These are phyloP conservation scores for Acanthamoeba healyi DNA, from an alignment of 208 protist genomes.

Conservation along the genomic window DNA sequence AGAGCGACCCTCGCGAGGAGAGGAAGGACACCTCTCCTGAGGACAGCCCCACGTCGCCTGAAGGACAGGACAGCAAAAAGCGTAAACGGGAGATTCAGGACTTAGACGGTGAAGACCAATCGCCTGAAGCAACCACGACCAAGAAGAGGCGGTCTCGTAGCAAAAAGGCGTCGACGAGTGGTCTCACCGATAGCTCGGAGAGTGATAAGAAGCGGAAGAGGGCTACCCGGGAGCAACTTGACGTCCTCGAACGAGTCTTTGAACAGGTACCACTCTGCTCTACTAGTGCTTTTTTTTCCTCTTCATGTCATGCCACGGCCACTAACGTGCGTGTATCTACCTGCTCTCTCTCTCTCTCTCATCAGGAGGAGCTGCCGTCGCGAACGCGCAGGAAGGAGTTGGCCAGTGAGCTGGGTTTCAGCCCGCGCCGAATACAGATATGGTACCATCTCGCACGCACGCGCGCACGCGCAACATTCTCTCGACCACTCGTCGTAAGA, in stretches of 20 bases:
- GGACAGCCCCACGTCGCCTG: neutral
- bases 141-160: neutral
- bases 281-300: too few relatives aligned
- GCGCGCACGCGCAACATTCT: neutral
- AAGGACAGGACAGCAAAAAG: neutral
- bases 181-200: neutral
- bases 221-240: neutral
- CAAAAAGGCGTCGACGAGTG: neutral
- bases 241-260: slow-evolving; percentile 12
- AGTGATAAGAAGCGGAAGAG: slow-evolving; percentile 7
- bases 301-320: neutral
- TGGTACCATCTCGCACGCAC: neutral
- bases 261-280: slow-evolving; percentile 1
- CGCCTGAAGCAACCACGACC: neutral
- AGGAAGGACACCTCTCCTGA: neutral
- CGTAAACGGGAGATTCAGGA: neutral
- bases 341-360: neutral
- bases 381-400: slow-evolving; percentile 19
- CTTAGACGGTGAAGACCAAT: neutral
- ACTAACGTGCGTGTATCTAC: neutral
- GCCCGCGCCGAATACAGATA: slow-evolving; percentile 13
- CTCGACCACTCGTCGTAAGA: neutral
- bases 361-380: slow-evolving; percentile 11
- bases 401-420: slow-evolving; percentile 19
- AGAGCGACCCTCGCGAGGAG: neutral